Conservation (phyloP, 768 basidiomycete genomes). For the Fistulinella prunicolor region DNA sequence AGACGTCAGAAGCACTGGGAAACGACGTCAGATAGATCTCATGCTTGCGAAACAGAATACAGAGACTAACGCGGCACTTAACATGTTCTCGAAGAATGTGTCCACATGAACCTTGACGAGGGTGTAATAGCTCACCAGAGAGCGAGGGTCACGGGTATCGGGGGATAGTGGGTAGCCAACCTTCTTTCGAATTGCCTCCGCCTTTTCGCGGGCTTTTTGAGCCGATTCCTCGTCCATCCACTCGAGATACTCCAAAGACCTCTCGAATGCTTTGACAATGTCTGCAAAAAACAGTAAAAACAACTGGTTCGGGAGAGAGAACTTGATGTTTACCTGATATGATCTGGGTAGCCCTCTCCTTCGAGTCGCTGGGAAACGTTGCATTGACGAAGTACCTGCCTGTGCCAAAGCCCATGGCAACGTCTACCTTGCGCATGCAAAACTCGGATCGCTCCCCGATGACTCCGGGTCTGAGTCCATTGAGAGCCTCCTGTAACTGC, state of each 20-base stretch:
- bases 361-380: slow-evolving; percentile 77
- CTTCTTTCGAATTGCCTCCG: slow-evolving; percentile 59
- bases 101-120: slow-evolving; percentile 60
- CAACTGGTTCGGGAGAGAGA: background rate
- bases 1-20: slow-evolving; percentile 53
- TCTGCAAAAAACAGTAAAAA: slow-evolving; percentile 39
- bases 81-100: slow-evolving; percentile 83
- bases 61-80: slow-evolving; percentile 52
- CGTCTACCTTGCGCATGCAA: slow-evolving; percentile 72
- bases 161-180: slow-evolving; percentile 92
- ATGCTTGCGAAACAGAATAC: background rate
- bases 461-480: slow-evolving; percentile 85
- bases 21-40: slow-evolving; percentile 8
- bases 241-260: slow-evolving; percentile 63
- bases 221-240: slow-evolving; percentile 94
- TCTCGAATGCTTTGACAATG: slow-evolving; percentile 81
- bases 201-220: slow-evolving; percentile 81
- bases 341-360: slow-evolving; percentile 74
- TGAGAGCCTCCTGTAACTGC: slow-evolving; percentile 65
- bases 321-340: slow-evolving; percentile 57
- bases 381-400: slow-evolving; percentile 88
- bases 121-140: slow-evolving; percentile 73
- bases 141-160: slow-evolving; percentile 65
- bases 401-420: slow-evolving; percentile 80
- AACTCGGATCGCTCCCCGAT: slow-evolving; percentile 80